Evolutionary conservation across 2,329 filamentous ascomycete genomes (phyloP), one percentile per base, ranked within the genome.

Genomic region (Arthrobotrys sinensis): DNA sequence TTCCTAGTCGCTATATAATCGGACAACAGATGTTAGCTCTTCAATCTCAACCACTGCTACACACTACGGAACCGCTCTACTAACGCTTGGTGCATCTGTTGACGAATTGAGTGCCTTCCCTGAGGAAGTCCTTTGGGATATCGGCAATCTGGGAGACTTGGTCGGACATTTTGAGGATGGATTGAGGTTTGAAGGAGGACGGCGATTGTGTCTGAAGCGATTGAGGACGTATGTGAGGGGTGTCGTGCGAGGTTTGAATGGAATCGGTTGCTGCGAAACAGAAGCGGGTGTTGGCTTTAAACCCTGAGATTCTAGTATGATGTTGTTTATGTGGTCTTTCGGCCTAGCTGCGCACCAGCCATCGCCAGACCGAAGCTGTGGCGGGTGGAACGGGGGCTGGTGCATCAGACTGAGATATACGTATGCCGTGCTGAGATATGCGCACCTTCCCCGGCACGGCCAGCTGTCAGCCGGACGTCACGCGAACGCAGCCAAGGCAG

Each of bases 121-220:
- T 88, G 83, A 90, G 83, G 84, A 91, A 91, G 85, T 91, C 89
- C 83, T 87, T 86, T 82, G 90, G 90, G 83, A 90, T 88, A 81
- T 93, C 91, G 83, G 91, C 88, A 82, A 93, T 86, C 83, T 92
- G 90, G 85, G 91, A 90, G 82, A 92, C 84, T 84, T 91, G 88
- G 84, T 92, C 91, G 84, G 90, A 88, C 89, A 90, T 90, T 83
- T 82, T 85, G 84, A 79, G 60, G 70, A 38, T 38, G 19, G 36
- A 60, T 24, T 43, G 24, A 12, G 45, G 16, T 14, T 24, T 40
- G 46, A 38, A 11, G 14, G 21, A 21, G 16, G n/a, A 32, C 4
- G 43, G 60, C 55, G 57, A 71, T 52, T 64, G 32, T 4, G 19
- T 52, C 3, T 24, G 66, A 53, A 45, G 57, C 46, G 48, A 43